These are phyloP conservation scores for Paradendryphiella salina DNA, from an alignment of 2,329 filamentous ascomycete genomes.

Conservation along the genomic window DNA sequence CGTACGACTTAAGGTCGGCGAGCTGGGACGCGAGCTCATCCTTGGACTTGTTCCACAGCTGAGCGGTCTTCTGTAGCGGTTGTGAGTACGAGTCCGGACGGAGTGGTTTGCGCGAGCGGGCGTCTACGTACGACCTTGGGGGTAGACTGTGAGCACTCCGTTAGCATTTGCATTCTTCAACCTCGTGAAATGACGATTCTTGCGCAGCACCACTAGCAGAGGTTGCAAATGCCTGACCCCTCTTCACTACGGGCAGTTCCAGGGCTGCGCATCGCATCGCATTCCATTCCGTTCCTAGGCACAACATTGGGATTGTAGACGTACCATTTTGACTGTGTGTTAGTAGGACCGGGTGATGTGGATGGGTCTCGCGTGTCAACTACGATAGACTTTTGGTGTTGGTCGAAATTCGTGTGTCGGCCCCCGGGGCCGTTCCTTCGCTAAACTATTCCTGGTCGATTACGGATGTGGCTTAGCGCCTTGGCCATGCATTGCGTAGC, in stretches of 20 bases:
- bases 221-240: conserved; percentile 22
- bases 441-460: conserved; percentile 18
- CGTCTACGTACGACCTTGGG: conserved; percentile 62
- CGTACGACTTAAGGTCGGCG: conserved; percentile 46
- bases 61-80: conserved; percentile 70
- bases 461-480: conserved; percentile 18
- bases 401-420: conserved; percentile 29
- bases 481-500: conserved; percentile 30
- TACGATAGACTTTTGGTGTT: conserved; percentile 29
- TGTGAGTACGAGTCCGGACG: conserved; percentile 45
- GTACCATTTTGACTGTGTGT: conserved; percentile 47
- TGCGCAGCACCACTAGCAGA: conserved; percentile 25
- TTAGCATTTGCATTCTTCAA: conserved; percentile 31
- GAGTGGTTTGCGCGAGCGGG: conserved; percentile 18
- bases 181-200: conserved; percentile 20
- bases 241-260: conserved; percentile 10
- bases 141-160: conserved; percentile 56
- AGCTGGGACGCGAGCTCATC: conserved; percentile 84
- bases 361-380: conserved; percentile 47
- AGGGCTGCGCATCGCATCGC: conserved; percentile 19
- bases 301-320: conserved; percentile 28
- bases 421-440: conserved; percentile 16
- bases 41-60: conserved; percentile 99
- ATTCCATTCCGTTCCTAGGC: conserved; percentile 7
- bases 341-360: conserved; percentile 43